Evolutionary conservation across 345 rosid species (phyloP).

Genomic region (Eucalyptus erythrocorys): DNA sequence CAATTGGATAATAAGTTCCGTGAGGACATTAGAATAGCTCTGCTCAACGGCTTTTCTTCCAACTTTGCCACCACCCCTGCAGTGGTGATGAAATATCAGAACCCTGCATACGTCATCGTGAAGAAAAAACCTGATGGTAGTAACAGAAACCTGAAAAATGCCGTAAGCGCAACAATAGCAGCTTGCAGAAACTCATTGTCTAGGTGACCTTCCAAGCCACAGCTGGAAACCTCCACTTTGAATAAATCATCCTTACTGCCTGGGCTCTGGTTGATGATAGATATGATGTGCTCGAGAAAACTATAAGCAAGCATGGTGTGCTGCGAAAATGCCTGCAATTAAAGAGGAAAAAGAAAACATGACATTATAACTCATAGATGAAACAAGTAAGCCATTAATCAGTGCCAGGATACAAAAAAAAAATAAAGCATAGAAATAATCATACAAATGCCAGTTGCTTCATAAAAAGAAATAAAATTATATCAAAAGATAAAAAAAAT

Average conservation of each 20-base stretch:
- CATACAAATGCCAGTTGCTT: background rate
- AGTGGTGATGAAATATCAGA: constrained; percentile 7
- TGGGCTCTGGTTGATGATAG: constrained; percentile 54
- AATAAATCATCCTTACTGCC: constrained; percentile 36
- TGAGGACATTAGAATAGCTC: constrained; percentile 78
- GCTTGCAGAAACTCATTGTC: constrained; percentile 71
- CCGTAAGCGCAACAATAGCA: constrained; percentile 79
- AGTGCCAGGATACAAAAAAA: background rate
- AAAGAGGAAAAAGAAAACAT: background rate
- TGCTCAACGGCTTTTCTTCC: constrained; percentile 91
- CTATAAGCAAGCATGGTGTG: constrained; percentile 56
- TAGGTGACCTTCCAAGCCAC: constrained; percentile 33
- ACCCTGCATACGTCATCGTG: background rate
- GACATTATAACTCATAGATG: background rate
- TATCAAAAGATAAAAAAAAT: background rate
- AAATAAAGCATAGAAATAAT: background rate
- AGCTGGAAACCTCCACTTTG: constrained; percentile 44
- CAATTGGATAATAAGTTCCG: constrained; percentile 77
- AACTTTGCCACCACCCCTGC: constrained; percentile 93
- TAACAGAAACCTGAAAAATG: constrained; percentile 65
- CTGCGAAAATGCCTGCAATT: constrained; percentile 72
- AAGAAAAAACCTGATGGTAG: background rate
- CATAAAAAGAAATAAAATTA: background rate
- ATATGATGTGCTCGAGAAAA: constrained; percentile 79
- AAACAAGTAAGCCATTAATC: background rate